Evolutionary conservation across 108 stramenopile species (phyloP).

Genomic region (Nannochloropsis oceanica): DNA sequence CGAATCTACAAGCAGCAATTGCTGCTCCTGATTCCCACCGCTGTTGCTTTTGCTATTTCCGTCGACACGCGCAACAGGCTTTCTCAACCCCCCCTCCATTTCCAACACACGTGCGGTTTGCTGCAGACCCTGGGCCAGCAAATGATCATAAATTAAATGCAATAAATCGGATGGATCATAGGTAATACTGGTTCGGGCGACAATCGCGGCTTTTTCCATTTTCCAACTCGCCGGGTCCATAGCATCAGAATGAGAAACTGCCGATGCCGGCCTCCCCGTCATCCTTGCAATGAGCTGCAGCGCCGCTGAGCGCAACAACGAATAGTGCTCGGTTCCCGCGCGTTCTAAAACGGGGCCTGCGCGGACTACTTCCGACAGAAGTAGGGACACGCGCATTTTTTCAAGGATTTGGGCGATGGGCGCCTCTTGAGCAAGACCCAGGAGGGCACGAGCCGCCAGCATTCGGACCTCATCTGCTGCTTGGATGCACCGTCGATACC

Average conservation of each 20-base stretch:
- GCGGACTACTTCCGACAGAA: conserved; percentile 8
- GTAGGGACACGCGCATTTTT: conserved; percentile 9
- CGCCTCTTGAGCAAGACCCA: conserved; percentile 15
- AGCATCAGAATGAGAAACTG: neutral
- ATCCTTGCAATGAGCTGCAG: conserved; percentile 10
- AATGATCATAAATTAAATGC: neutral
- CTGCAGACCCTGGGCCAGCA: neutral
- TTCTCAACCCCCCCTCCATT: neutral
- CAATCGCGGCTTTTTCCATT: conserved; percentile 8
- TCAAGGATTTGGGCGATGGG: conserved; percentile 17
- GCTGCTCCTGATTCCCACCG: too few relatives aligned
- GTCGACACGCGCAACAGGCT: neutral
- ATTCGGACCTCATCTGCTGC: conserved; percentile 5
- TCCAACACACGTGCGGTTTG: neutral
- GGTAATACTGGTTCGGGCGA: conserved; percentile 10
- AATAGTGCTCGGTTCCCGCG: conserved; percentile 1
- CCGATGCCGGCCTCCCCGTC: neutral
- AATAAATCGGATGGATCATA: neutral
- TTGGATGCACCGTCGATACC: conserved; percentile 2
- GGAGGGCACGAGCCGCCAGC: conserved; percentile 7
- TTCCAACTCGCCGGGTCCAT: conserved; percentile 10
- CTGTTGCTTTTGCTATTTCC: too few relatives aligned
- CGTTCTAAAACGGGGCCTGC: conserved; percentile 5
- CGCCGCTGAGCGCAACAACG: conserved; percentile 1
- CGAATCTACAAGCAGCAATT: too few relatives aligned